Evolutionary conservation across 179 eudicot genomes (phyloP).

Genomic region (Heliamphora pulchella): DNA sequence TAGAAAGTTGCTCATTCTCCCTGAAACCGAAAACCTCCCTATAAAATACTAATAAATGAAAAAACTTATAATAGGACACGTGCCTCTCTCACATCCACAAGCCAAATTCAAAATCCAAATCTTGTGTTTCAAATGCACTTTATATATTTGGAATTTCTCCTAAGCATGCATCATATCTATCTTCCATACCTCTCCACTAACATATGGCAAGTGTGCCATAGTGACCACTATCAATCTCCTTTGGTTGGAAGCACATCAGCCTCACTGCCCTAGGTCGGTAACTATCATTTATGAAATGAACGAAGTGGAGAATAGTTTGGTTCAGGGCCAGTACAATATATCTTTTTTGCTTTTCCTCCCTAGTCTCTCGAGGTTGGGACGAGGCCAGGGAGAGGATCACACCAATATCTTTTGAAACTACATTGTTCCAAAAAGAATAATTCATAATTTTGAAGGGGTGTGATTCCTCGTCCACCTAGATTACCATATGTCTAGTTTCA

Average conservation of each 20-base stretch:
- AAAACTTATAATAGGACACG: background rate
- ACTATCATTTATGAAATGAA: background rate
- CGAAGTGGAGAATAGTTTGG: background rate
- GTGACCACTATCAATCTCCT: background rate
- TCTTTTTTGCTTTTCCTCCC: background rate
- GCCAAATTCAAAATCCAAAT: background rate
- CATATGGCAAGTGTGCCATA: background rate
- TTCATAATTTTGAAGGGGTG: too few relatives aligned
- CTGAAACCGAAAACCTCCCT: conserved; percentile 12
- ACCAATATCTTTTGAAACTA: too few relatives aligned
- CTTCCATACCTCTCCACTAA: background rate
- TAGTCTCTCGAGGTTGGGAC: too few relatives aligned
- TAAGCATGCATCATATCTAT: background rate
- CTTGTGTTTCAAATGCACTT: background rate
- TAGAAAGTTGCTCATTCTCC: conserved; percentile 54
- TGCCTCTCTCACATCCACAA: background rate
- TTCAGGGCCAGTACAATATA: background rate
- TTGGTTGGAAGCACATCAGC: background rate
- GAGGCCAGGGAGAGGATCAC: too few relatives aligned
- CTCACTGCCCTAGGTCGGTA: background rate
- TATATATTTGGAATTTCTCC: too few relatives aligned
- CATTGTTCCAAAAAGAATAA: too few relatives aligned
- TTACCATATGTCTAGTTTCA: too few relatives aligned
- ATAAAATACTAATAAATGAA: background rate
- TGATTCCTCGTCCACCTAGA: too few relatives aligned